A percentile compares a stretch with the other conserved stretches of the same genome.
Conservation (phyloP, 495 filamentous ascomycete species). For the Penicillium mononematosum region DNA sequence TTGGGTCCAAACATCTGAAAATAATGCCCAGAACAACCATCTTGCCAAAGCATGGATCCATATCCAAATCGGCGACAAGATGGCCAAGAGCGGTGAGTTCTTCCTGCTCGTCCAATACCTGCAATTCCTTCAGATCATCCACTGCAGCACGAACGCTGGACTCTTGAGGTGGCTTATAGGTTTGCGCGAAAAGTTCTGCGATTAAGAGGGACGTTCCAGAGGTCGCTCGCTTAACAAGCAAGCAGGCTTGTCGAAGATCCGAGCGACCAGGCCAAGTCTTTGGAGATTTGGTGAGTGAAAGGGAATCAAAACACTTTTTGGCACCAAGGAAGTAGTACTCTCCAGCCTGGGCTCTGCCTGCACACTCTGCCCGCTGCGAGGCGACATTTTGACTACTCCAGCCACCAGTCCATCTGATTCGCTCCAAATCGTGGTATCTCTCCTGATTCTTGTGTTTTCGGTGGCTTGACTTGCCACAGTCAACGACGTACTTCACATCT, state of each 20-base stretch:
- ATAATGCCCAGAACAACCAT: too few species aligned
- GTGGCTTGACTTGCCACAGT: too few species aligned
- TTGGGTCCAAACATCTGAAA: too few species aligned
- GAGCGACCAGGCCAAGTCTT: conserved; percentile 36
- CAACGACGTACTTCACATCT: too few species aligned
- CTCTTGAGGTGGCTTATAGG: conserved; percentile 52
- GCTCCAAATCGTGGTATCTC: too few species aligned
- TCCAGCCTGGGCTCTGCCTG: conserved; percentile 53
- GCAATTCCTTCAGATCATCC: not conserved
- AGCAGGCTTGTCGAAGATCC: conserved; percentile 16
- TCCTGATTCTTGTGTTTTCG: too few species aligned
- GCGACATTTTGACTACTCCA: too few species aligned
- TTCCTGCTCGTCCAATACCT: too few species aligned
- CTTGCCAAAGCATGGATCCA: too few species aligned
- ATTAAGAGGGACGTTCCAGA: conserved; percentile 29
- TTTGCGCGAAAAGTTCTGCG: conserved; percentile 44
- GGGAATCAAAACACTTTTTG: conserved; percentile 45
- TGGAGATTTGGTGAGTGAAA: conserved; percentile 41
- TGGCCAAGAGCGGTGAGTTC: too few species aligned
- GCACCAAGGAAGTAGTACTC: conserved; percentile 59
- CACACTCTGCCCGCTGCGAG: conserved; percentile 49
- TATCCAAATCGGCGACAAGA: too few species aligned
- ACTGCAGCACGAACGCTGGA: conserved; percentile 47
- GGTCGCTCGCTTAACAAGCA: conserved; percentile 17
- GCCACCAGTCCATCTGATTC: too few species aligned